Evolutionary conservation across 1,139 yeast species (phyloP).

Genomic region (Yamadazyma buinensis): DNA sequence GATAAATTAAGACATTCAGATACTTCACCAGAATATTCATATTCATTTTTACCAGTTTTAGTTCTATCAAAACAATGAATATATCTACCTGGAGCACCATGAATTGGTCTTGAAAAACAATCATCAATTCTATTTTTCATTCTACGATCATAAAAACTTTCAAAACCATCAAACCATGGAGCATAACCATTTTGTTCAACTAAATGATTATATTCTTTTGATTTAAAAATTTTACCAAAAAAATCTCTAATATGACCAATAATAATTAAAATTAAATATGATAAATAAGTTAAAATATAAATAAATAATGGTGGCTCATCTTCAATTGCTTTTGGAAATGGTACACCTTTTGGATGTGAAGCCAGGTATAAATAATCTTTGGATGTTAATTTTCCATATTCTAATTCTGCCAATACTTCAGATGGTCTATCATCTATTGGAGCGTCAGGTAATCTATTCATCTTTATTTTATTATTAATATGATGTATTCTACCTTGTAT

Average conservation of each 20-base stretch:
- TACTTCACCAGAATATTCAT: constrained; percentile 68
- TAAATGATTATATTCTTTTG: constrained; percentile 60
- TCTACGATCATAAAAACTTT: constrained; percentile 88
- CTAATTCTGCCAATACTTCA: constrained; percentile 56
- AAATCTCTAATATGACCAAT: constrained; percentile 91
- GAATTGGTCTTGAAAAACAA: constrained; percentile 92
- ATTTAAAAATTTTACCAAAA: constrained; percentile 71
- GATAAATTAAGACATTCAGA: constrained; percentile 81
- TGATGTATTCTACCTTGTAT: no score
- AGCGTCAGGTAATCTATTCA: constrained; percentile 43
- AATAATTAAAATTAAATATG: constrained; percentile 76
- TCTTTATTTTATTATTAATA: constrained; percentile 1
- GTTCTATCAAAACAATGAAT: constrained; percentile 77
- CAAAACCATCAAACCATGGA: constrained; percentile 93
- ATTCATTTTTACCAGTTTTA: constrained; percentile 58
- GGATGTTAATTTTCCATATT: constrained; percentile 60
- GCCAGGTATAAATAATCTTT: constrained; percentile 54
- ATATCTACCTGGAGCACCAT: constrained; percentile 95
- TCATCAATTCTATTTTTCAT: constrained; percentile 88
- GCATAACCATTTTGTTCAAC: constrained; percentile 87
- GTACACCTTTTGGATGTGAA: constrained; percentile 50
- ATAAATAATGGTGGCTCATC: constrained; percentile 89
- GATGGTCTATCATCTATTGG: constrained; percentile 43
- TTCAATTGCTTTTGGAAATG: constrained; percentile 54
- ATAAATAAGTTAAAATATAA: constrained; percentile 76